Evolutionary conservation across 805 yeast species (phyloP), one percentile per base, ranked within the genome.

Genomic region (Teunomyces kruisii): DNA sequence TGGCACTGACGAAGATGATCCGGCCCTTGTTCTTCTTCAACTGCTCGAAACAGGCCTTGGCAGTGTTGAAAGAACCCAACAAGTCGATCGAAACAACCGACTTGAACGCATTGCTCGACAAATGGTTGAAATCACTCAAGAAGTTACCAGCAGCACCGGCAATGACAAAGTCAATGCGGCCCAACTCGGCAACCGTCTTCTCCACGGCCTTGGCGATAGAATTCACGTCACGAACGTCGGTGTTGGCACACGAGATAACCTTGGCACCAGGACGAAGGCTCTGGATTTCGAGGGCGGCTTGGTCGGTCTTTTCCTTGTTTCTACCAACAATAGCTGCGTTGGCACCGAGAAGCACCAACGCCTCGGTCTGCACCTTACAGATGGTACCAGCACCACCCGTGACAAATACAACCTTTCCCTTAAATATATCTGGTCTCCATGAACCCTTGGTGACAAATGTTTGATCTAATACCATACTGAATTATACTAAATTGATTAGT

Each of bases 111-210:
- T 70, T 69, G 43, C 66, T 56, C 27, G 75, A 69, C 46, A 72
- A 60, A 46, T 71, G 76, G 52, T 70, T 71, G 56, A 69, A 72
- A 53, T 71, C 76, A 39, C 64, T 50, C 39, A 71, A 56, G 46
- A 68, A 71, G 55, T 70, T 70, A 6, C 75, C 75, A 0, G 75
- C 76, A 3, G 75, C 74, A 6, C 76, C 76, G 10, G 75, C 74
- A 51, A 72, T 71, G 8, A 72, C 72, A 46, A 49, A 70, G 52
- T 72, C 76, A 30, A 72, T 71, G 47, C 73, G 57, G 5, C 76
- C 75, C 41, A 71, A 61, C 47, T 61, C 69, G 9, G 40, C 47
- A 13, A 61, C 61, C 6, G 64, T 55, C 22, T 44, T 44, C 17
- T 53, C 57, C 29, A 55, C 65, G 2, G 64, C 65, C 43, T 46